Conservation (phyloP, 345 rosid species). For the Hypericum androsaemum region DNA sequence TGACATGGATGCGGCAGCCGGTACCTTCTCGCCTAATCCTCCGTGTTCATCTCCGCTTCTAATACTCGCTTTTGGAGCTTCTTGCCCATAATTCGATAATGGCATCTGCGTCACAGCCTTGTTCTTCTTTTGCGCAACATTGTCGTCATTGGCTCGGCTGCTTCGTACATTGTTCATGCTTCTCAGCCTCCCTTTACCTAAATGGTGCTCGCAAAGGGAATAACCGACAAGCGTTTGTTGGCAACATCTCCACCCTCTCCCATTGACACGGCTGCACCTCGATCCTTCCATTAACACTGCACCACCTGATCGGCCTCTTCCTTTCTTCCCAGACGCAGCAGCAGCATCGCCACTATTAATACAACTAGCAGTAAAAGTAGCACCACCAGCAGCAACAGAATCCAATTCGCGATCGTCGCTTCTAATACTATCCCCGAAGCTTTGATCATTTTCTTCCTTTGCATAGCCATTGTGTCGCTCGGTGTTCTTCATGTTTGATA, state of each 20-base stretch:
- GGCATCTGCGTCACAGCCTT: background rate
- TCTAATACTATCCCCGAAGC: too few relatives aligned
- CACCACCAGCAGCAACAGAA: too few relatives aligned
- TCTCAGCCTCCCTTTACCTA: conserved; percentile 89
- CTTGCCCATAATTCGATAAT: conserved; percentile 3
- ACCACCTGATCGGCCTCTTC: conserved; percentile 31
- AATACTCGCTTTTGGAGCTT: conserved; percentile 1
- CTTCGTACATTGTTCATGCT: conserved; percentile 48
- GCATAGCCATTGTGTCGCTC: conserved; percentile 1
- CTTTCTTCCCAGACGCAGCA: conserved; percentile 21
- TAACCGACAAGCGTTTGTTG: conserved; percentile 89
- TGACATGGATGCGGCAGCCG: background rate
- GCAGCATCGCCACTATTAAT: background rate
- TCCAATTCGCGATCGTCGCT: too few relatives aligned
- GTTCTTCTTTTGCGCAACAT: conserved; percentile 7
- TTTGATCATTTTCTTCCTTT: conserved; percentile 11
- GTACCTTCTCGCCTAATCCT: conserved; percentile 17
- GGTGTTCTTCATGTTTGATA: conserved; percentile 22
- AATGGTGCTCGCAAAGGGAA: conserved; percentile 91
- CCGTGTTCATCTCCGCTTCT: conserved; percentile 5
- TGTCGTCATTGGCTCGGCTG: conserved; percentile 18
- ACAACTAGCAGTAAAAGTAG: background rate
- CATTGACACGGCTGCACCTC: conserved; percentile 89
- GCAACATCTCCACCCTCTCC: conserved; percentile 95
- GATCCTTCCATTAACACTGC: conserved; percentile 61